These are phyloP conservation scores for Periconia sp. DNA, from an alignment of 2,329 filamentous ascomycete genomes.

Conservation along the genomic window DNA sequence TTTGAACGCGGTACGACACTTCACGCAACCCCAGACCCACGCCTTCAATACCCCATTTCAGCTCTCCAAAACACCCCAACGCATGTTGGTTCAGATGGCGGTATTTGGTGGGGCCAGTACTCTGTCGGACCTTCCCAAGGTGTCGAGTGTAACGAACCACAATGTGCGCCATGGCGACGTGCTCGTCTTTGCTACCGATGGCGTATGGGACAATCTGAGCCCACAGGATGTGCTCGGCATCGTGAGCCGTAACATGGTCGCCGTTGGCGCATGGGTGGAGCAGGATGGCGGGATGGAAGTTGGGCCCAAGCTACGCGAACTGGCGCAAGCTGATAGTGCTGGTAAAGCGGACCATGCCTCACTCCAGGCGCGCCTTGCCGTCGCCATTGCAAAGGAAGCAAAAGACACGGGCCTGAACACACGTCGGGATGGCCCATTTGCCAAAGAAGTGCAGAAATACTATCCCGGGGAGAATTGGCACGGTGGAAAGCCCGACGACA, in stretches of 20 bases:
- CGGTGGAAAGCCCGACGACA: conserved; percentile 95
- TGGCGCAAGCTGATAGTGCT: conserved; percentile 55
- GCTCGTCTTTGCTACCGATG: conserved; percentile 90
- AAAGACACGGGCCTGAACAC: conserved; percentile 82
- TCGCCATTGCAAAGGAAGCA: conserved; percentile 76
- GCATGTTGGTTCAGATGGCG: conserved; percentile 75
- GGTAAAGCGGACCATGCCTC: conserved; percentile 50
- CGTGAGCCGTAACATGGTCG: conserved; percentile 74
- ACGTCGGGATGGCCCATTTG: conserved; percentile 86
- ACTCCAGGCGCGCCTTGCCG: conserved; percentile 77
- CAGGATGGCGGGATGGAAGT: conserved; percentile 54
- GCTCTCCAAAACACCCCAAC: conserved; percentile 81
- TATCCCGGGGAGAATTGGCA: conserved; percentile 85
- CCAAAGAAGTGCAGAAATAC: conserved; percentile 86
- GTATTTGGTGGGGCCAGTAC: conserved; percentile 72
- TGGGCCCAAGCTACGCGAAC: conserved; percentile 58
- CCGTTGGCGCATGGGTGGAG: conserved; percentile 72
- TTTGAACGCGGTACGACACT: conserved; percentile 79
- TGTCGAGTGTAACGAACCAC: conserved; percentile 79
- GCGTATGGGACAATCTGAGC: conserved; percentile 93
- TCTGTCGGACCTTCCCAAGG: conserved; percentile 79
- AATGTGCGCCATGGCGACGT: conserved; percentile 86
- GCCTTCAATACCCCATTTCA: conserved; percentile 98
- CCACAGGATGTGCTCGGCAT: conserved; percentile 85
- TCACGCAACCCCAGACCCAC: conserved; percentile 86